phyloP scores from a whole-genome alignment of 1,284 basidiomycete genomes.

The Testicularia cyperi region DNA sequence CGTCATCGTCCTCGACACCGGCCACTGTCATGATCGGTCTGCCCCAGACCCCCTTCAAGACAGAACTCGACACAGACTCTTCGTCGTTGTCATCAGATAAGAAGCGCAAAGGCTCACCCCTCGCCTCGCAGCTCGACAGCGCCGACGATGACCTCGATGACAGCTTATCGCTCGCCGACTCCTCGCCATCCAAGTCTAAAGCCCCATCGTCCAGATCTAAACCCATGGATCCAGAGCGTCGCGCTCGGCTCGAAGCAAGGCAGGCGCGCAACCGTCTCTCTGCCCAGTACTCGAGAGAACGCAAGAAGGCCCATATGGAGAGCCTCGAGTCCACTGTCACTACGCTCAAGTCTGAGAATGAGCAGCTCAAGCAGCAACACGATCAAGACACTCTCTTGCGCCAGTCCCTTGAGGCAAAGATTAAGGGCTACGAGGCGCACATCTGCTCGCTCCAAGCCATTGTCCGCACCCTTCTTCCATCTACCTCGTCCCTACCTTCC shows the following conservation, averaged over 20 bases:
- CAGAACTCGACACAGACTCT: conserved; percentile 2
- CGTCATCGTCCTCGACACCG: too few relatives aligned
- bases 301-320: conserved; percentile 54
- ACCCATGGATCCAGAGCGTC: conserved; percentile 50
- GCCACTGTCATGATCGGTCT: too few relatives aligned
- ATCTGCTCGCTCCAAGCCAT: conserved; percentile 41
- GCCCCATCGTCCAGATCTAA: conserved; percentile 12
- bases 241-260: conserved; percentile 51
- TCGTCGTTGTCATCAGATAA: too few relatives aligned
- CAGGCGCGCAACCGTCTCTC: conserved; percentile 57
- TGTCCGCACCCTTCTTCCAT: conserved; percentile 25
- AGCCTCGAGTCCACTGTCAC: conserved; percentile 45
- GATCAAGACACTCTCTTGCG: conserved; percentile 15
- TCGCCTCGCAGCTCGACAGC: background rate
- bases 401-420: conserved; percentile 27
- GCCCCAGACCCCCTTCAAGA: conserved; percentile 19
- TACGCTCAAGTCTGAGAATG: conserved; percentile 38
- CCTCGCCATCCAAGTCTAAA: conserved; percentile 21
- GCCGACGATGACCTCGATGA: conserved; percentile 7
- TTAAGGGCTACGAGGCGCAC: conserved; percentile 31
- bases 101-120: conserved; percentile 11
- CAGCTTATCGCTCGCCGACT: conserved; percentile 5
- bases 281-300: conserved; percentile 55
- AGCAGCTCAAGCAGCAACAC: conserved; percentile 12
- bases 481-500: conserved; percentile 14